These are phyloP conservation scores for Murraya paniculata DNA, from an alignment of 345 rosid species.

Conservation along the genomic window DNA sequence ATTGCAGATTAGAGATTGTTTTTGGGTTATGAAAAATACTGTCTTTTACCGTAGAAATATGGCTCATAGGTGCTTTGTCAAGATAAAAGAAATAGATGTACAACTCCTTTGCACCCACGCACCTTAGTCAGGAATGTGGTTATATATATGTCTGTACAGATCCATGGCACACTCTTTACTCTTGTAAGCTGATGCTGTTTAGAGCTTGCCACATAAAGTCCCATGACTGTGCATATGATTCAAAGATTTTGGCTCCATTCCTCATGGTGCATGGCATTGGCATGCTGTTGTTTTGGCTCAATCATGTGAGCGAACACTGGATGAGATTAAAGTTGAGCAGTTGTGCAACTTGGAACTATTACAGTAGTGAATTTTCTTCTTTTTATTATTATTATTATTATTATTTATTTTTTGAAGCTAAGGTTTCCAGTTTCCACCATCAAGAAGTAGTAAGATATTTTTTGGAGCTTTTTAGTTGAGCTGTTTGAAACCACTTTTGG, in stretches of 20 bases:
- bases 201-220: slow-evolving; percentile 9
- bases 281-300: neutral
- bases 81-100: slow-evolving; percentile 21
- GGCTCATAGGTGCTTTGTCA: slow-evolving; percentile 20
- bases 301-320: neutral
- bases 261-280: neutral
- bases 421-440: neutral
- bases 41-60: neutral
- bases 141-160: slow-evolving; percentile 43
- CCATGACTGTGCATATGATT: neutral
- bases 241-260: neutral
- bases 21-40: neutral
- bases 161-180: slow-evolving; percentile 15
- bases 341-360: neutral
- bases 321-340: neutral
- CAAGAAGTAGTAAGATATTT: neutral
- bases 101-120: slow-evolving; percentile 19
- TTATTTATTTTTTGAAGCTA: too few species aligned
- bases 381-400: neutral
- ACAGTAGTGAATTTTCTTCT: neutral
- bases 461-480: neutral
- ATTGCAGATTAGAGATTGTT: slow-evolving; percentile 34
- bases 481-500: neutral
- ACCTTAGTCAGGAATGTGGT: slow-evolving; percentile 26
- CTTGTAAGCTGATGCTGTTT: slow-evolving; percentile 16